Base-by-base conservation (phyloP, 805 yeast genomes). In the Clavispora vitiphila region DNA sequence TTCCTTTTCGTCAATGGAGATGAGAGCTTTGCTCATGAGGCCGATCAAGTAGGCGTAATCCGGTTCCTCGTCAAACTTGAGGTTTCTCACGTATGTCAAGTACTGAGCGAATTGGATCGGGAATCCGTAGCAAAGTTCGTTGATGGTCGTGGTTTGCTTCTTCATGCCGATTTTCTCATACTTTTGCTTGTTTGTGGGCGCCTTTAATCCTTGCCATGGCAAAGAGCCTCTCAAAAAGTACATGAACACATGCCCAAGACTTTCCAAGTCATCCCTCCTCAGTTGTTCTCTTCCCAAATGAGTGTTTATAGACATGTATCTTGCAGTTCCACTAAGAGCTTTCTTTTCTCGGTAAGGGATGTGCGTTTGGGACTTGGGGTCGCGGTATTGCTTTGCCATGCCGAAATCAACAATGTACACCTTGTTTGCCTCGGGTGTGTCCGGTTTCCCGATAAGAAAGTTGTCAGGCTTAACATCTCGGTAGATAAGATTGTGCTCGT, bases 121-220 rank as follows among this genome's bases (percentile, higher is more conserved):
- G 56, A 82, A 79, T 8, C 95, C 96, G 50, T 81, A 83, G 55
- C 96, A 86, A 46, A 93, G 72, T 51, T 88, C 97, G 53, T 76
- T 77, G 47, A 90, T 84, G 37, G 86, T 82, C 1, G 99, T 91
- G 2, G 88, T 76, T 67, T 90, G 88, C 63, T 93, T 93, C 71
- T 89, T 91, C 61, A 90, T 95, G 46, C 99, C 98, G 62, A 93
- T 93, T 62, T 89, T 90, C 64, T 93, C 98, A 65, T 93, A 93
- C 68, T 93, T 93, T 57, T 88, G 96, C 67, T 93, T 91, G 72
- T 93, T 93, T 31, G 96, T 90, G 51, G 96, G 96, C 6, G 99
- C 99, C 64, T 93, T 91, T 53, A 93, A 74, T 20, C 99, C 99
- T 71, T 93, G 99, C 99, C 99, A 93, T 48, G 99, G 99, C 57